Base-by-base conservation (phyloP, 306 rosid species). In the Quercus cerris region DNA sequence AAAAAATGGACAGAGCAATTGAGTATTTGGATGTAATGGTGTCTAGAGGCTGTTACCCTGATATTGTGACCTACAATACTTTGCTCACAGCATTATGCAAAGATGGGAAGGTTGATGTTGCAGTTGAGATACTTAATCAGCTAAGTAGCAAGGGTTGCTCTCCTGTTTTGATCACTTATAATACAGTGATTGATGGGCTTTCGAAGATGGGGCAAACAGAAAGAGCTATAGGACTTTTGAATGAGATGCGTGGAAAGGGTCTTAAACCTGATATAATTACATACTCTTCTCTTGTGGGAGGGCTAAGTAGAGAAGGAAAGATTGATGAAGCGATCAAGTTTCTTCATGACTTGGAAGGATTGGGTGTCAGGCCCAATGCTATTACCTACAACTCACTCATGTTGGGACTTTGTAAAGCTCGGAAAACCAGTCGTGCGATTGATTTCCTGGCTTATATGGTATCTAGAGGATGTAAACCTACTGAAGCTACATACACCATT, bases 31-130 rank as follows among this genome's bases (percentile, higher is more conserved):
- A 95, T 75, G 51, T 87, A 80, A 95, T 95, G 99, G 97, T 89
- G 44, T 84, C 96, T 3, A 83, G 94, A 83, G 99, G 99, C 25
- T 95, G 98, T 84, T 95, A 90, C 82, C 99, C 99, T 1, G 97
- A 95, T 80, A 95, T 93, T 70, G 98, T 93, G 83, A 91, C 97
- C 33, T 95, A 95, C 84, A 95, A 95, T 79, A 95, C 98, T 73
- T 83, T 93, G 86, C 92, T 95, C 38, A 90, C 93, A 5, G 98
- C 98, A 7, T 82, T 95, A 73, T 93, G 97, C 89, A 95, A 86
- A 87, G 99, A 93, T 33, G 98, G 97, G 85, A 95, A 95, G 82
- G 98, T 95, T 80, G 94, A 91, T 70, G 87, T 83, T 64, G 98
- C 99, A 6, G 93, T 90, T 72, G 99, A 89, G 88, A 76, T 95